These are phyloP conservation scores for Silene vulgaris DNA, from an alignment of 179 eudicot species.

Conservation along the genomic window DNA sequence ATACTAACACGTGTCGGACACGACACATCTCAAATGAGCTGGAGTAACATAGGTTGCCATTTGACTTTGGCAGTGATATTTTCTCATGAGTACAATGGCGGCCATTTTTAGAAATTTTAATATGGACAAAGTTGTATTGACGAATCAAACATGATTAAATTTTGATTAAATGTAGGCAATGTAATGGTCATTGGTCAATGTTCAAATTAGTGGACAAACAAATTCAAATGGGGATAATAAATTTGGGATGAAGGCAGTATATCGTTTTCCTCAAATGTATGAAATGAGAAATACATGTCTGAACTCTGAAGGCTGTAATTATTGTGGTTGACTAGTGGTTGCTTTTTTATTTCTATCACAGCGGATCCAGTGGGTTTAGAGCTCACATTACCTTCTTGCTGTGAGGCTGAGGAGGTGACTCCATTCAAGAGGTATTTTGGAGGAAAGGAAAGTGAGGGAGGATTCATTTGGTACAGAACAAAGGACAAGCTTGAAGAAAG, in stretches of 20 bases:
- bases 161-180: too few relatives aligned
- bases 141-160: not conserved
- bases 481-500: slow-evolving; percentile 44
- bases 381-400: slow-evolving; percentile 66
- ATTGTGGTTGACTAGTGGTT: slow-evolving; percentile 3
- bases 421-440: slow-evolving; percentile 78
- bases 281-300: not conserved
- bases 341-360: slow-evolving; percentile 20
- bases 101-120: not conserved
- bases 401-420: slow-evolving; percentile 57
- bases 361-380: slow-evolving; percentile 83
- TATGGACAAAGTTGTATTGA: not conserved
- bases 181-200: not conserved
- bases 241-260: not conserved
- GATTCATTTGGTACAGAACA: slow-evolving; percentile 72
- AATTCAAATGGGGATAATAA: not conserved
- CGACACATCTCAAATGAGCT: not conserved
- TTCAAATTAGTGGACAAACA: not conserved
- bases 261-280: not conserved
- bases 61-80: not conserved
- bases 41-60: not conserved
- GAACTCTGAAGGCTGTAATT: not conserved
- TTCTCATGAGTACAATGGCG: too few relatives aligned
- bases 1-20: not conserved
- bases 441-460: slow-evolving; percentile 76